Percentiles rank a stretch among this genome's conserved stretches.
These are phyloP conservation scores for Pogostemon cablin DNA, from an alignment of 257 asterid genomes.

Conservation along the genomic window DNA sequence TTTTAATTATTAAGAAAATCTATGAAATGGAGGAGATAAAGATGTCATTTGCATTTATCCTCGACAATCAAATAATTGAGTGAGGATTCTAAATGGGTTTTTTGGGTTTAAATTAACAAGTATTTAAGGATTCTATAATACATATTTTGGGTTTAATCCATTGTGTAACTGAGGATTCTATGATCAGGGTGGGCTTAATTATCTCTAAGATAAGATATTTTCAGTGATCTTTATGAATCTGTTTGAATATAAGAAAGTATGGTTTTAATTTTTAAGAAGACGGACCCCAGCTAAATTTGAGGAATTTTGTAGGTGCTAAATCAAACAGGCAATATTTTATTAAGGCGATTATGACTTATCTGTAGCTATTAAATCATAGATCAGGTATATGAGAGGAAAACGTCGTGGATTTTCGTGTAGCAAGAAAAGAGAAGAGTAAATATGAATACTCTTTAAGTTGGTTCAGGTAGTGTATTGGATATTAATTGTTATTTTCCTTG, in stretches of 20 bases:
- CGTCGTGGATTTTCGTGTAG: not conserved
- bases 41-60: not conserved
- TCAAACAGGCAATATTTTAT: not conserved
- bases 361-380: not conserved
- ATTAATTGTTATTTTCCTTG: not conserved
- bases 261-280: not conserved
- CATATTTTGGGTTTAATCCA: not conserved
- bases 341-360: not conserved
- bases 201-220: constrained; percentile 1
- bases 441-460: not conserved
- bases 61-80: not conserved
- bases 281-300: not conserved
- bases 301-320: constrained; percentile 1
- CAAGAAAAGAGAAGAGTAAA: not conserved
- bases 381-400: not conserved
- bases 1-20: not conserved
- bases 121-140: constrained; percentile 6
- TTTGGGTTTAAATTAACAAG: not conserved
- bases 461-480: constrained; percentile 18
- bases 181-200: not conserved
- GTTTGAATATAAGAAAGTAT: not conserved
- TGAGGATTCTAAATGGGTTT: constrained; percentile 1
- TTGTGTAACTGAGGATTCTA: constrained; percentile 15
- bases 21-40: constrained; percentile 1
- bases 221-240: constrained; percentile 1